A percentile compares a stretch with the other conserved stretches of the same genome.
phyloP scores from a whole-genome alignment of 371 early-diverging fungal species.

The Globomyces sp. region DNA sequence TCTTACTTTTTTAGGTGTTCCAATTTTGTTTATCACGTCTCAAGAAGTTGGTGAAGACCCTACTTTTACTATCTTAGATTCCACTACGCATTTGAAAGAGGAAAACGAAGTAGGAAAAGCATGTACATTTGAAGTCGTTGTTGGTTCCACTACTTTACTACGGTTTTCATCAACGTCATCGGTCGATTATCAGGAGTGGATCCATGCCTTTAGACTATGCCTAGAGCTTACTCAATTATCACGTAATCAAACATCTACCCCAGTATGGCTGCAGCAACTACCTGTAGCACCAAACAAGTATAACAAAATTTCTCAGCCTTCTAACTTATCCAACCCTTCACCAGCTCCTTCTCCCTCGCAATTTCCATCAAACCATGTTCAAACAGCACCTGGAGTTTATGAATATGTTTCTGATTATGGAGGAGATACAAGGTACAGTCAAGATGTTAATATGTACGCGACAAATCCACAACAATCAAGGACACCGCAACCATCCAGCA shows the following conservation, averaged over 20 bases:
- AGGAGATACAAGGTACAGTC: too few species aligned
- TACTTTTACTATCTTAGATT: slow-evolving; percentile 4
- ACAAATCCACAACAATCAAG: too few species aligned
- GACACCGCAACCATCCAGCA: too few species aligned
- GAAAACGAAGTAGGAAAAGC: slow-evolving; percentile 9
- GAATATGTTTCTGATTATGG: too few species aligned
- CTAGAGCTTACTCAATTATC: background rate
- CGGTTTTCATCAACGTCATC: slow-evolving; percentile 4
- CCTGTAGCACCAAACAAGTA: slow-evolving; percentile 3
- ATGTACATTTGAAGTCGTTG: slow-evolving; percentile 14
- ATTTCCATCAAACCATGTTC: too few species aligned
- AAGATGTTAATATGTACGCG: too few species aligned
- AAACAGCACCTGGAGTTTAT: too few species aligned
- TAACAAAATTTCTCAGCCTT: background rate
- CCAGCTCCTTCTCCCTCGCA: too few species aligned
- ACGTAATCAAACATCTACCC: background rate
- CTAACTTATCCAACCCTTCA: too few species aligned
- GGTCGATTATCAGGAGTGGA: slow-evolving; percentile 14
- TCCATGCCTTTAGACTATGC: slow-evolving; percentile 4
- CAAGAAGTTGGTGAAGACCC: slow-evolving; percentile 9
- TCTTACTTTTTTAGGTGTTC: background rate
- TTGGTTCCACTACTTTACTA: background rate
- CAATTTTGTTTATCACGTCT: slow-evolving; percentile 5
- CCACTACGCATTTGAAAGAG: slow-evolving; percentile 1
- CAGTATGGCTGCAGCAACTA: background rate